Evolutionary conservation across 805 yeast species (phyloP), one percentile per base, ranked within the genome.

Genomic region (Saturnispora serradocipensis): DNA sequence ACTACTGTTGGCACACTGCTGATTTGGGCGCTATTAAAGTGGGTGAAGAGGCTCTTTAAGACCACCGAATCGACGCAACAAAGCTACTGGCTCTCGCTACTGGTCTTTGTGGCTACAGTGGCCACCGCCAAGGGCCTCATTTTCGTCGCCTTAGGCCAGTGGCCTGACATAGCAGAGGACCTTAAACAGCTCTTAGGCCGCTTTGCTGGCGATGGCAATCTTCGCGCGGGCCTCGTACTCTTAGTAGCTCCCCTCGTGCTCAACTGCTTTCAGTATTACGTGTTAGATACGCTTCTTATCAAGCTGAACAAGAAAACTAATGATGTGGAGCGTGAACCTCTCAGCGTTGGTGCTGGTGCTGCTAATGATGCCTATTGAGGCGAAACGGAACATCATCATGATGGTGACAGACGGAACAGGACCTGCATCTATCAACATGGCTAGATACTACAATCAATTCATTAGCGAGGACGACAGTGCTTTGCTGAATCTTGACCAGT

Each of bases 361-460:
- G 16, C 27, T 16, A 40, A 16, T 32, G 43, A 44, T 6, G 18
- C 47, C 24, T 27, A 15, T 36, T n/a, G 30, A 35, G 9, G 51
- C 47, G 24, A 86, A 86, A 72, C 82, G 80, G 61, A 88, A 88
- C 61, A 76, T 89, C 52, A 84, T 88, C 49, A 87, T 88, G 72
- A 81, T 88, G 78, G 96, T 88, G 32, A 83, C 95, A 3, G 97
- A 88, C 66, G 97, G 97, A n/a, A 88, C 88, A 84, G 96, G 96
- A 0, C 96, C 96, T 3, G 84, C 95, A 0, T 84, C 95, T 2
- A 68, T 88, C 53, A 83, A 93, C 2, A 68, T 88, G 64, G 82
- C 96, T 1, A 76, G 97, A 55, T 79, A 86, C 22, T 89, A 78
- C 70, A 76, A 76, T 53, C 95, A 88, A 63, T 71, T 67, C 60